Base-by-base conservation (phyloP, 345 rosid species). In the Citrus trifoliata region DNA sequence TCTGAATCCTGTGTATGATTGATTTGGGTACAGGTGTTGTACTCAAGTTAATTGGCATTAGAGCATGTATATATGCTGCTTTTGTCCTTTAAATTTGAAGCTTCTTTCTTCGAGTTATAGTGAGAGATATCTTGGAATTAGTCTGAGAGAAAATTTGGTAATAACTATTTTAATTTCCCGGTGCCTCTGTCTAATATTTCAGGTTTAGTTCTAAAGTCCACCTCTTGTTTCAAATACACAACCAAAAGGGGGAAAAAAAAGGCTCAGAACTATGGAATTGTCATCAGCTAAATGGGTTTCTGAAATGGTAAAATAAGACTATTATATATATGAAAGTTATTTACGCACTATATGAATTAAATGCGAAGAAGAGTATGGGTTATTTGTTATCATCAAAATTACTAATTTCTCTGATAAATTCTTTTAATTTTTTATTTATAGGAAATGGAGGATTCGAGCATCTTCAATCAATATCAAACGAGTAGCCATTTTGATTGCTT, bases 361-460 rank as follows among this genome's bases (percentile, higher is more conserved):
- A 22, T 38, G 7, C 5, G 5, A 22, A 32, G 18, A 32, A 37
- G 51, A 37, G 55, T 5, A 56, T 18, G 3, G 5, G 19, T 33
- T n/a, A 1, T 62, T 40, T 21, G 21, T 51, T 28, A 74, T 74
- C 5, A 53, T 46, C 16, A 42, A 10, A 25, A 14, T 32, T 32
- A 30, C 10, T 69, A 40, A 69, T 30, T 35, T 33, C 25, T 12
- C 25, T 42, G 4, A 65, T 65, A 10, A 19, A 7, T 33, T 2
- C 65, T 14, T 51, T 16, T 4, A 16, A 3, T 0, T 70, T 68
- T 64, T 66, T 0, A 32, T 66, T 72, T 60, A 19, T 78, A 85
- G 90, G 90, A n/a, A 76, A 69, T 83, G 84, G 84, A 73, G 24
- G 85, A 87, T 80, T 48, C 82, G 16, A 18, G 40, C 56, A 78